Evolutionary conservation across 495 filamentous ascomycete genomes (phyloP).

Genomic region (Massariosphaeria phaeospora): DNA sequence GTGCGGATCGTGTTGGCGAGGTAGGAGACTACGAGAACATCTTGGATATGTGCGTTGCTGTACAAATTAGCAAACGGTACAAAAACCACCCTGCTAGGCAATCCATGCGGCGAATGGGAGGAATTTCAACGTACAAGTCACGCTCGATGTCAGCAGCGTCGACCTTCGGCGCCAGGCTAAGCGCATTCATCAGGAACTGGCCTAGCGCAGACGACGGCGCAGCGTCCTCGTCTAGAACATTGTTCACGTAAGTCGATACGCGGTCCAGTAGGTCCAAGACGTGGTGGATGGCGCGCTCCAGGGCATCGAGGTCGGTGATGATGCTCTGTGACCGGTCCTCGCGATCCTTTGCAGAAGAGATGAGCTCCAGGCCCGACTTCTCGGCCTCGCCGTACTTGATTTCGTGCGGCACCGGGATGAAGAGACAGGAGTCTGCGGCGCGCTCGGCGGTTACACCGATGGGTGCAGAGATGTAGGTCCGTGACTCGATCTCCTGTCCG

Average conservation of each 20-base stretch:
- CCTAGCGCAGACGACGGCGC: slow-evolving; percentile 77
- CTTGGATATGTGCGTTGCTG: slow-evolving; percentile 97
- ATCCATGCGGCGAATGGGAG: neutral
- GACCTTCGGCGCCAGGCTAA: slow-evolving; percentile 91
- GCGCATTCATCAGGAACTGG: slow-evolving; percentile 86
- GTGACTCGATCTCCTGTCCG: slow-evolving; percentile 74
- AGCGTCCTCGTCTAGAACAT: slow-evolving; percentile 66
- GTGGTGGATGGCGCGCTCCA: slow-evolving; percentile 78
- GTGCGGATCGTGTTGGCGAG: slow-evolving; percentile 97
- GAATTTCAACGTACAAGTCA: slow-evolving; percentile 65
- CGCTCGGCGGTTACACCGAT: slow-evolving; percentile 93
- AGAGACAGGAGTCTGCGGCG: slow-evolving; percentile 88
- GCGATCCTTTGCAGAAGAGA: slow-evolving; percentile 71
- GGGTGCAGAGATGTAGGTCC: slow-evolving; percentile 88
- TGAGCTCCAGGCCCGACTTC: slow-evolving; percentile 83
- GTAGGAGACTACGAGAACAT: slow-evolving; percentile 94
- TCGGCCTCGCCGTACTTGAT: slow-evolving; percentile 87
- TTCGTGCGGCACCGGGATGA: slow-evolving; percentile 92
- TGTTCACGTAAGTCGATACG: slow-evolving; percentile 80
- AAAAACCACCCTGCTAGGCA: no score
- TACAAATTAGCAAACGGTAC: neutral
- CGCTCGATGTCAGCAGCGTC: slow-evolving; percentile 80
- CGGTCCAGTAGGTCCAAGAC: slow-evolving; percentile 83
- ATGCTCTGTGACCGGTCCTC: slow-evolving; percentile 68
- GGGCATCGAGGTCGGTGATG: slow-evolving; percentile 77